Base-by-base conservation (phyloP, 805 yeast genomes). In the Metschnikowia vanudenii region DNA sequence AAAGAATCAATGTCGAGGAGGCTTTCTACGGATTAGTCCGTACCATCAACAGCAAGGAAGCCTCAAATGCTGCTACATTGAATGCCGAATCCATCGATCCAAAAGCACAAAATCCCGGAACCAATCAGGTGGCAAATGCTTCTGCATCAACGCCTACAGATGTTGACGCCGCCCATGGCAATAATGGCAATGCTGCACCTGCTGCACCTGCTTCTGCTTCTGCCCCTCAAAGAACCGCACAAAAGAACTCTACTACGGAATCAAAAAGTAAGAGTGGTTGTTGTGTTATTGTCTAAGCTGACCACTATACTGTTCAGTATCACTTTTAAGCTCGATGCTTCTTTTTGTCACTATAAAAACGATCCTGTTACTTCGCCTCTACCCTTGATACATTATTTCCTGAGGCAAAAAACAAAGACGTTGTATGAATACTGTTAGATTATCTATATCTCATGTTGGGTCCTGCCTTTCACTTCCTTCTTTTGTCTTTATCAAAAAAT, bases 1-100 rank as follows among this genome's bases (percentile, higher is more conserved):
- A 85, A 58, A 84, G 96, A 49, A 78, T 85, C 54, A 91, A 94
- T 58, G 97, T 94, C 37, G 95, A 88, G 61, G 89, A 84, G 58
- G 85, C 91, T 2, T 88, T 88, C 64, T 82, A 76, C 60, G 83
- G 81, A 32, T 63, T 85, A 53, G 87, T 84, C 13, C 75, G 89
- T 54, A 71, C 74, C 37, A 80, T 84, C 44, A 76, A 67, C 52
- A 31, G 45, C 16, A 46, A 47, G 30, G 47, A 44, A 22, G 47
- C 48, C 14, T 36, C 43, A 10, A 24, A 19, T 9, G 39, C 43
- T 28, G 46, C 47, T 22, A 45, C 35, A 7, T 31, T 33, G 37
- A 36, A 20, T 20, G 49, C 30, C 32, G 47, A 22, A 4, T 44
- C 51, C 28, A 31, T 41, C 24, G 45, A 26, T 39, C 38, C 38